Base-by-base conservation (phyloP, 306 rosid genomes). In the Geum urbanum region DNA sequence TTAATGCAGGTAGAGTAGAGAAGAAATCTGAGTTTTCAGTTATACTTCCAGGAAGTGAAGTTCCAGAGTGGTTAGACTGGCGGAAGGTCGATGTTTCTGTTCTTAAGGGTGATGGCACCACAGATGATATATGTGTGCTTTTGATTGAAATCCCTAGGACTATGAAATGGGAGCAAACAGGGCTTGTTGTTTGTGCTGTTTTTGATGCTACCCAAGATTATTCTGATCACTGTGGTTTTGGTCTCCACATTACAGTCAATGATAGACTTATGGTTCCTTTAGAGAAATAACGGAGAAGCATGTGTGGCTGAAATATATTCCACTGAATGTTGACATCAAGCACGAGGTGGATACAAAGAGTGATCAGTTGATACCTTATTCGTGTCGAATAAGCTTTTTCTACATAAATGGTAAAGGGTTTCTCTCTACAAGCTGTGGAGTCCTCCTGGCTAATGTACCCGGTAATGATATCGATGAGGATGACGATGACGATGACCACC, bases 251-350 rank as follows among this genome's bases (percentile, higher is more conserved):
- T n/a, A 51, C 0, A 51, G 5, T 51, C 56, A 51, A 51, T 51
- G 56, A 6, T 49, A 49, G 19, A 3, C 19, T n/a, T n/a, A 49
- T 49, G 53, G 49, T 11, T 46, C 0, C 49, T 46, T 46, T 46
- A 46, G 0, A 49, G 20, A 4, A 51, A 51, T 22, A 51, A 22
- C 2, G 6, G 7, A 3, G 16, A 9, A 49, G 53, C 54, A 50
- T 50, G 20, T 50, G 54, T 50, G 54, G 54, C 54, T 51, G 56
- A 51, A 51, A 51, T 51, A 51, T 51, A 51, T 51, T 51, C 56
- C 56, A 51, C n/a, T 51, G 10, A 7, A 51, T 6, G 22, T 51
- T 7, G 56, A 6, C 56, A 16, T 16, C 10, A 6, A 51, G 56
- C 1, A 6, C 6, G 56, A 51, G 8, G 22, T 51, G 4, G 56